Evolutionary conservation across 768 basidiomycete genomes (phyloP).

Genomic region (Rhizopogon vesiculosus): DNA sequence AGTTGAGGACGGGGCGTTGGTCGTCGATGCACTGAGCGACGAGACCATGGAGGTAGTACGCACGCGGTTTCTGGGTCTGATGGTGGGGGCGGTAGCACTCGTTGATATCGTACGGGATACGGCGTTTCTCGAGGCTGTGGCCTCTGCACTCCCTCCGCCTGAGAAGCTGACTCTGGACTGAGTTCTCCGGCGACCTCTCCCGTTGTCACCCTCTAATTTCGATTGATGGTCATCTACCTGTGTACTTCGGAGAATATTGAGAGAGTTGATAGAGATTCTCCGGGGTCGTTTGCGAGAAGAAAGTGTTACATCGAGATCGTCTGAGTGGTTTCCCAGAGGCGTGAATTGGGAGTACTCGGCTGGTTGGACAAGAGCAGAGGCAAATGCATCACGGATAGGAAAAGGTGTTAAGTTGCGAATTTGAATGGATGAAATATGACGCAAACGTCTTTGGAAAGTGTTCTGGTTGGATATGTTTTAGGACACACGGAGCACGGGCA

Average conservation of each 20-base stretch:
- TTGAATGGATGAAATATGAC: slow-evolving; percentile 70
- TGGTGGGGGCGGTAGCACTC: slow-evolving; percentile 22
- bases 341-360: slow-evolving; percentile 58
- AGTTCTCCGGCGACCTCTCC: slow-evolving; percentile 38
- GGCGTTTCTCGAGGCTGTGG: slow-evolving; percentile 3
- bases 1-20: not conserved
- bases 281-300: slow-evolving; percentile 54
- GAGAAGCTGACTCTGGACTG: slow-evolving; percentile 42
- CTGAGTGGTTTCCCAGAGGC: slow-evolving; percentile 51
- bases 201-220: slow-evolving; percentile 25
- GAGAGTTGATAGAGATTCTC: slow-evolving; percentile 56
- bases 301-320: slow-evolving; percentile 65
- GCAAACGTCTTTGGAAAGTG: slow-evolving; percentile 55
- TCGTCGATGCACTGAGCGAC: slow-evolving; percentile 24
- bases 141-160: slow-evolving; percentile 13
- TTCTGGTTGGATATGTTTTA: slow-evolving; percentile 9
- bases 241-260: slow-evolving; percentile 40
- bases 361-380: slow-evolving; percentile 69
- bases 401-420: slow-evolving; percentile 83
- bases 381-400: slow-evolving; percentile 67
- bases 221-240: slow-evolving; percentile 40
- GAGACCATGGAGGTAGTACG: slow-evolving; percentile 55
- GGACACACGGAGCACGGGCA: not conserved
- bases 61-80: slow-evolving; percentile 33
- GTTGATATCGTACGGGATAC: slow-evolving; percentile 14